Base-by-base conservation (phyloP, 2,329 filamentous ascomycete species). In the Cryphonectria parasitica region DNA sequence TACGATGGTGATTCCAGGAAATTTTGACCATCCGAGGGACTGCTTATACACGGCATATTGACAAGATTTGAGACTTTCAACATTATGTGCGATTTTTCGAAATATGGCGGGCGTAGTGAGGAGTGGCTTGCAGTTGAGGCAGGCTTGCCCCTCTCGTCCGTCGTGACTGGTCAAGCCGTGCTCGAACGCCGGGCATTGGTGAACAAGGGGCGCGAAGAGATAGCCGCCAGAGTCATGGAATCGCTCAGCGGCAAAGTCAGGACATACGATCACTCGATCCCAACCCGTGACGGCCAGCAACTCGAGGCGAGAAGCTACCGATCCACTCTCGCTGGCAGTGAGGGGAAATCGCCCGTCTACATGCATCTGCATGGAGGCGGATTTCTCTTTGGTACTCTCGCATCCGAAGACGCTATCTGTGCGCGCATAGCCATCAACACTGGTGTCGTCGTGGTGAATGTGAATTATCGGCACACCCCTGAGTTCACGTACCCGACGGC, bases 391-490 rank as follows among this genome's bases (percentile, higher is more conserved):
- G 88, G 88, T 1, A 86, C 83, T 0, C 74, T 89, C 2, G 73
- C 76, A 1, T 83, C 83, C 0, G 88, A 90, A 71, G 87, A 90
- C 68, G 83, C 83, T 0, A 80, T 79, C 0, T 90, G 87, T 72
- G 77, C 83, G 0, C 79, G 81, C 0, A 82, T 88, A 13, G 84
- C 86, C 0, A 75, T 82, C 17, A 79, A 79, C 5, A 76, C 80
- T 0, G 76, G 78, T 0, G 79, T 84, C 2, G 77, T 85, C 0
- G 86, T 89, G 0, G 74, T 89, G 1, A 87, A 88, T 58, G 79
- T 89, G 17, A 87, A 88, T 73, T 90, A 90, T 75, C 84, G 88
- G 0, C 87, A 90, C 74, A 87, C 87, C 0, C 88, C 88, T 0
- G 84, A 89, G 66, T 78, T 83, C 72, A 74, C 71, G 0, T 89